phyloP scores from a whole-genome alignment of 495 filamentous ascomycete species.

The Podospora comata region DNA sequence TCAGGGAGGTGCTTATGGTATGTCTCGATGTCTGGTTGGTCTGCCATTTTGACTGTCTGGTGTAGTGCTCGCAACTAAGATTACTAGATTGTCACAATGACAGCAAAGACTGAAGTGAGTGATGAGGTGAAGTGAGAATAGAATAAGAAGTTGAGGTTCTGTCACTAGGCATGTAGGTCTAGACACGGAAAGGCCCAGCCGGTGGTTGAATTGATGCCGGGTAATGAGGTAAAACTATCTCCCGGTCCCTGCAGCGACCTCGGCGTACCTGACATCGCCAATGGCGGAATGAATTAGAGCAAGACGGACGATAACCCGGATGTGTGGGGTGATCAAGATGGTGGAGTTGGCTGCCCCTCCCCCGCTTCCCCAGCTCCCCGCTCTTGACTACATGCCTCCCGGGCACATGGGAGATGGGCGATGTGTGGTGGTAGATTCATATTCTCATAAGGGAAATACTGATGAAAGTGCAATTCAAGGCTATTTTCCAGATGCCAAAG shows the following conservation, averaged over 20 bases:
- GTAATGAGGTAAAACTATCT: slow-evolving; percentile 29
- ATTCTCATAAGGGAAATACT: background rate
- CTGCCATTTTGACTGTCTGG: slow-evolving; percentile 14
- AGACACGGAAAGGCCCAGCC: slow-evolving; percentile 1
- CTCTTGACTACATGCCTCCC: background rate
- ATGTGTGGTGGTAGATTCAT: background rate
- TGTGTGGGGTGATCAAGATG: slow-evolving; percentile 4
- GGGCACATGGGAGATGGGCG: background rate
- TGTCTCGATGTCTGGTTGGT: slow-evolving; percentile 18
- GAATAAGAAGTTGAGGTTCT: background rate
- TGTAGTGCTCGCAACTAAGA: background rate
- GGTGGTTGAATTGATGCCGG: slow-evolving; percentile 25
- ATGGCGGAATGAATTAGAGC: background rate
- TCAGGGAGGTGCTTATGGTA: slow-evolving; percentile 55
- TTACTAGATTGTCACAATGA: background rate
- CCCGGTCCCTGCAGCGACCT: slow-evolving; percentile 16
- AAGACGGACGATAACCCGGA: background rate
- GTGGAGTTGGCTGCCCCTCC: slow-evolving; percentile 8
- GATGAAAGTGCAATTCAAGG: background rate
- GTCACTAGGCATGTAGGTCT: background rate
- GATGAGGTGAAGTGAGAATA: background rate
- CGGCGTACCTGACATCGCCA: background rate
- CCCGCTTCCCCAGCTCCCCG: slow-evolving; percentile 12
- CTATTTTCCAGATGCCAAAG: no score
- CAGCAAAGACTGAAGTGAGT: background rate